Percentiles rank a stretch among this genome's conserved stretches.
Conservation (phyloP, 2,329 filamentous ascomycete genomes). For the Seiridium unicorne region DNA sequence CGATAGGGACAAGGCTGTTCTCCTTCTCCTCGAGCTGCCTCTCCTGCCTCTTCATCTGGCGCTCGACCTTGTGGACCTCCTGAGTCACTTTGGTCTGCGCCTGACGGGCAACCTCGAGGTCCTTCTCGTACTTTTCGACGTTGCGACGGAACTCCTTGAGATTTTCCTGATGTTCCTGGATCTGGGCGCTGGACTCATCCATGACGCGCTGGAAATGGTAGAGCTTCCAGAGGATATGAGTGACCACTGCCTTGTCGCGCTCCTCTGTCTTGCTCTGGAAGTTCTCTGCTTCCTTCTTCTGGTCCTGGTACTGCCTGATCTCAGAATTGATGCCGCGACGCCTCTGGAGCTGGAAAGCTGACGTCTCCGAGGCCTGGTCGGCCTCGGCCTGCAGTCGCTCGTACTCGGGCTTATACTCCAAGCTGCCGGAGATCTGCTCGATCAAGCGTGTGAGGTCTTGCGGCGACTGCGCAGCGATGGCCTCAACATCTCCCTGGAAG, state of each 20-base stretch:
- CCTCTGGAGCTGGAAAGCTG: conserved; percentile 82
- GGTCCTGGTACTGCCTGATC: conserved; percentile 95
- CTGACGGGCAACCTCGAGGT: conserved; percentile 76
- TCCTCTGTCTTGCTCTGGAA: conserved; percentile 90
- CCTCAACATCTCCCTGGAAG: conserved; percentile 97
- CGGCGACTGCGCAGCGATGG: conserved; percentile 91
- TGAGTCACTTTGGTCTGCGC: conserved; percentile 77
- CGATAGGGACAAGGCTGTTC: conserved; percentile 81
- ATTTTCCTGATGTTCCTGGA: conserved; percentile 91
- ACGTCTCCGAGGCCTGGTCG: conserved; percentile 84
- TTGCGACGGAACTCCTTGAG: conserved; percentile 89
- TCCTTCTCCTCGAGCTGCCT: conserved; percentile 84
- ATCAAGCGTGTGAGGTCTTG: conserved; percentile 91
- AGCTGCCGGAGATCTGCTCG: conserved; percentile 94
- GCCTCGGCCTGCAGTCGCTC: conserved; percentile 84
- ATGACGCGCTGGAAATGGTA: conserved; percentile 94
- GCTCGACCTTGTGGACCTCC: conserved; percentile 79
- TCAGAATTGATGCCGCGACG: conserved; percentile 95
- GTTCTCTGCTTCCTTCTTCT: conserved; percentile 92
- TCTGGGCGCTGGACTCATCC: conserved; percentile 85
- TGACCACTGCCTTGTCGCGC: conserved; percentile 86
- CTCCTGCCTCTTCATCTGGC: conserved; percentile 80
- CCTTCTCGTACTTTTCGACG: conserved; percentile 78
- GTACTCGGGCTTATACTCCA: conserved; percentile 93
- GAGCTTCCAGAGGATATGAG: conserved; percentile 93